Evolutionary conservation across 2,329 filamentous ascomycete genomes (phyloP), one percentile per base, ranked within the genome.

Genomic region (Thelonectria discophora): DNA sequence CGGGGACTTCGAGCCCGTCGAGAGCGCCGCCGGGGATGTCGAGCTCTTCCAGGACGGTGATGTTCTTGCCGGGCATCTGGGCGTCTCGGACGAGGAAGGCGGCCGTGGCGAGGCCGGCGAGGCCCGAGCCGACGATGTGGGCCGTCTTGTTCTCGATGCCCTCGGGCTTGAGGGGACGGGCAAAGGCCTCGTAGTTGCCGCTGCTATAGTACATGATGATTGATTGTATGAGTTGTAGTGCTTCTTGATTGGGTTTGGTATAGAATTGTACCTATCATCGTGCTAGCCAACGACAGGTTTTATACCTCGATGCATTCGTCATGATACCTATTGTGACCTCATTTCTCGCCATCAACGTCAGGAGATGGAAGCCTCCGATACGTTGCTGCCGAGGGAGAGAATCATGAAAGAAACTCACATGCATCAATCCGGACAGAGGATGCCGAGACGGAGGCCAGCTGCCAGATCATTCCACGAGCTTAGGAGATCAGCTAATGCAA

Each of bases 61-160:
- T 64, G 47, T 64, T 64, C 15, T 55, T 64, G 40, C 58, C 59
- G 27, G 58, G 62, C 58, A 62, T 62, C 18, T 55, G 62, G 30
- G 58, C 62, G 17, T 64, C 62, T 13, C 62, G 58, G 51, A 64
- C 42, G 15, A 64, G 62, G 43, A 64, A 64, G n/a, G 58, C 62
- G 8, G 62, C 62, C 12, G 59, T 59, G 12, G 62, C 52, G 13
- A 64, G 62, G 21, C 62, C 62, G 15, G 62, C 60, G 9, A 64
- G 32, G 30, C 62, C 58, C 8, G 62, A 64, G 42, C 62, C 58
- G n/a, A 64, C 62, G 37, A 60, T 60, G 45, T 55, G 59, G 1
- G 62, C 62, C 30, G 46, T 55, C 20, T 64, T 64, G 15, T 62
- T 43, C n/a, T 64, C 62, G 45, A 62, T 64, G 27, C 62, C 62